Evolutionary conservation across 2,329 filamentous ascomycete species (phyloP).

Genomic region (Pestalotiopsis fici): DNA sequence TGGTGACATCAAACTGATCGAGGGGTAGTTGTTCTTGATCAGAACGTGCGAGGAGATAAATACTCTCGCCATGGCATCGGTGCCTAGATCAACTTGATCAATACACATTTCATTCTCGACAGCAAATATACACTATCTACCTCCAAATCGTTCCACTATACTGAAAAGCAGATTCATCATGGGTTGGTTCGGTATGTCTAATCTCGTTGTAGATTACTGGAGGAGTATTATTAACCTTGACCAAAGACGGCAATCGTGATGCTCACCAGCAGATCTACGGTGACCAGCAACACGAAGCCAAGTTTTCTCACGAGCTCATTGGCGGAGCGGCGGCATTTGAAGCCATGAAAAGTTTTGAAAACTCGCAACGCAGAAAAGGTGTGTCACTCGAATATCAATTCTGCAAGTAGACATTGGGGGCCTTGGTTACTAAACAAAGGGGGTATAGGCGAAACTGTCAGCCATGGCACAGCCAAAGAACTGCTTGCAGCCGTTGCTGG

Average conservation of each 20-base stretch:
- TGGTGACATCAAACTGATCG: too few relatives aligned
- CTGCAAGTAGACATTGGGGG: too few relatives aligned
- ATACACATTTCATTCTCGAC: too few relatives aligned
- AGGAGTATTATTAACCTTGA: neutral
- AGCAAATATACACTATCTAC: too few relatives aligned
- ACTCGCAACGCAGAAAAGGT: conserved; percentile 72
- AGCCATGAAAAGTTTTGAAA: conserved; percentile 79
- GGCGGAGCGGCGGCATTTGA: conserved; percentile 77
- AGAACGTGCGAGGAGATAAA: too few relatives aligned
- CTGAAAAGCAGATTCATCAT: neutral
- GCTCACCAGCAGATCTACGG: conserved; percentile 46
- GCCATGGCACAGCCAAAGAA: conserved; percentile 78
- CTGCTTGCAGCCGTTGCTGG: conserved; percentile 71
- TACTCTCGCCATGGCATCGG: too few relatives aligned
- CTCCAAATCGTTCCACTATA: neutral
- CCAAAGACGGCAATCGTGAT: conserved; percentile 14
- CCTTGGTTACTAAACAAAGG: neutral
- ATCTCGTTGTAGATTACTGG: neutral
- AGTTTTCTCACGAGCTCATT: conserved; percentile 71
- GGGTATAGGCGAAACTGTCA: conserved; percentile 65
- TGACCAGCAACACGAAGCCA: conserved; percentile 54
- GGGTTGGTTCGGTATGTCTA: neutral
- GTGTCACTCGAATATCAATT: neutral
- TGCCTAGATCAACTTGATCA: too few relatives aligned
- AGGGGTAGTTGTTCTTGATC: too few relatives aligned